Percentiles rank a stretch among this genome's conserved stretches.
Evolutionary conservation across 1,139 yeast species (phyloP).

Genomic region (Candida frijolesensis): DNA sequence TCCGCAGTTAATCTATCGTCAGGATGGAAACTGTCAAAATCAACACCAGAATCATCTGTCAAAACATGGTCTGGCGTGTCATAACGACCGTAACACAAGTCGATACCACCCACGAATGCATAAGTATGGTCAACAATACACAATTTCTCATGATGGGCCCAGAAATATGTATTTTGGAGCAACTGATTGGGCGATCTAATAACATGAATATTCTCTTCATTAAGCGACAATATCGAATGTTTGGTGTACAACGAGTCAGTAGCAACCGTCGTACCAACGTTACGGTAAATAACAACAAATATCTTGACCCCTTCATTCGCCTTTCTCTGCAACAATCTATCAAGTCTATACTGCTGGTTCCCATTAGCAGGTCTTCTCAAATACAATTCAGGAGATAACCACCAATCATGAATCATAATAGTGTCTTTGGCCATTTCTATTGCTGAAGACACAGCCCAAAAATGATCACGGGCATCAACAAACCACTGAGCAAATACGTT

Average conservation of each 20-base stretch:
- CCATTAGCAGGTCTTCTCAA: constrained; percentile 94
- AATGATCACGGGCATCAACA: constrained; percentile 94
- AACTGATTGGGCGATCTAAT: constrained; percentile 95
- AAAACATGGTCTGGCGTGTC: constrained; percentile 96
- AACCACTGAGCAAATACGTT: constrained; percentile 94
- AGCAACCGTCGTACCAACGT: constrained; percentile 90
- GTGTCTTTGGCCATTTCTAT: constrained; percentile 93
- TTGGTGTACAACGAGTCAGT: constrained; percentile 95
- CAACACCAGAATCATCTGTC: constrained; percentile 64
- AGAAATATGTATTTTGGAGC: constrained; percentile 88
- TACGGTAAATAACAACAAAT: constrained; percentile 90
- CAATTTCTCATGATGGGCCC: constrained; percentile 99
- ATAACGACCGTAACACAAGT: constrained; percentile 91
- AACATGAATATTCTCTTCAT: constrained; percentile 81
- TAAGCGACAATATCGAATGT: constrained; percentile 83
- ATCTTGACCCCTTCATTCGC: constrained; percentile 94
- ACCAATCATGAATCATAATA: constrained; percentile 97
- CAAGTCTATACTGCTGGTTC: constrained; percentile 92
- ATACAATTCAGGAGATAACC: constrained; percentile 94
- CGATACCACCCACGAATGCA: constrained; percentile 94
- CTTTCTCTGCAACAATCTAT: constrained; percentile 81
- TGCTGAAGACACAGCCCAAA: constrained; percentile 95
- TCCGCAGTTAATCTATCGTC: constrained; percentile 34
- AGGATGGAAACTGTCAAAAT: constrained; percentile 37
- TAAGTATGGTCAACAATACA: constrained; percentile 85